Percentiles rank a stretch among this genome's conserved stretches.
These are phyloP conservation scores for Heterobasidion irregulare DNA, from an alignment of 1,284 basidiomycete species.

Conservation along the genomic window DNA sequence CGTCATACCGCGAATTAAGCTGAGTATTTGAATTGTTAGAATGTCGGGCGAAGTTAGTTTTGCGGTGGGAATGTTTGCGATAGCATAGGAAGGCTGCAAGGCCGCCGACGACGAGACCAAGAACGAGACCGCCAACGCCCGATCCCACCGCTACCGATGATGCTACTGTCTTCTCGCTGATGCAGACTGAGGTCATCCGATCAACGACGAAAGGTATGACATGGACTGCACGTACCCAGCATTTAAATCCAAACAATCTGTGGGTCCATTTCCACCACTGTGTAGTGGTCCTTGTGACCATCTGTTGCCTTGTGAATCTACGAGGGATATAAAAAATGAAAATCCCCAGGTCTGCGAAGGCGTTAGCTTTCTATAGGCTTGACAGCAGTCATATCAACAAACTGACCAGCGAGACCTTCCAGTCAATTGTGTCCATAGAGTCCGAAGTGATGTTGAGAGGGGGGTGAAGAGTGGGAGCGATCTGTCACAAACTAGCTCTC, in stretches of 20 bases:
- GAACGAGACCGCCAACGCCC: slow-evolving; percentile 32
- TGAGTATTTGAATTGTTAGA: too few species aligned
- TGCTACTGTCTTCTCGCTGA: slow-evolving; percentile 7
- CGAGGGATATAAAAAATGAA: slow-evolving; percentile 47
- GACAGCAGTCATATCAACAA: background rate
- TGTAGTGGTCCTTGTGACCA: slow-evolving; percentile 55
- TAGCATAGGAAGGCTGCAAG: slow-evolving; percentile 19
- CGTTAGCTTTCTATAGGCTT: background rate
- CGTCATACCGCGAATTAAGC: background rate
- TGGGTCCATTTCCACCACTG: slow-evolving; percentile 28
- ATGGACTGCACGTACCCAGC: slow-evolving; percentile 8
- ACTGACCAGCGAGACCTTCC: slow-evolving; percentile 43
- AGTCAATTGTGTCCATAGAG: slow-evolving; percentile 35
- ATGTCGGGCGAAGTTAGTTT: background rate
- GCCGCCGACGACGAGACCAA: slow-evolving; percentile 34
- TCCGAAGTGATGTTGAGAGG: slow-evolving; percentile 45
- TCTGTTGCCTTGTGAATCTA: slow-evolving; percentile 37
- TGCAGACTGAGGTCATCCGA: background rate
- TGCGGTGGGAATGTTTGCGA: background rate
- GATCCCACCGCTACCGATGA: slow-evolving; percentile 27
- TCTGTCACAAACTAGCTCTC: slow-evolving; percentile 19
- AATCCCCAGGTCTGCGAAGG: slow-evolving; percentile 36
- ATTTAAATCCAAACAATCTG: slow-evolving; percentile 28
- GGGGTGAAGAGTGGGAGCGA: slow-evolving; percentile 52
- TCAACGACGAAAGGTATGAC: background rate